A percentile compares a stretch with the other conserved stretches of the same genome.
Conservation (phyloP, 208 protist species). For the Crithidia sp. region DNA sequence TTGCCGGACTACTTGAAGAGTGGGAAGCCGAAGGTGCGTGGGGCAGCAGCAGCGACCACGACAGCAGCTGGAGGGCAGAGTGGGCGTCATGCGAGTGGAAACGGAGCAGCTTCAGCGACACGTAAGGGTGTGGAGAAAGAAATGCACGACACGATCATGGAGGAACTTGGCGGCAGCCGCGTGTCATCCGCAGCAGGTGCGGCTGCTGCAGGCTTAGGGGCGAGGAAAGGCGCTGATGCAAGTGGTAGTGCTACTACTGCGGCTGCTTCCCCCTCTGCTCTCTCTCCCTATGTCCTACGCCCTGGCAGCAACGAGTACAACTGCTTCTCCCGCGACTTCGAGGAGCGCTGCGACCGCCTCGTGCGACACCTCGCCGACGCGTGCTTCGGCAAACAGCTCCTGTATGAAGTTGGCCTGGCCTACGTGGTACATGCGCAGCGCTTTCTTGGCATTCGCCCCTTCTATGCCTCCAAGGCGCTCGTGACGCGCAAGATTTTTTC, state of each 20-base stretch:
- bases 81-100: conserved; percentile 1
- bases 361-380: conserved; percentile 59
- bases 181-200: neutral
- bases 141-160: conserved; percentile 46
- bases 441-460: conserved; percentile 77
- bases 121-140: conserved; percentile 21
- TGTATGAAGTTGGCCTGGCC: conserved; percentile 78
- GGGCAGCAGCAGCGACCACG: neutral
- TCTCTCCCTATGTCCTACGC: conserved; percentile 41
- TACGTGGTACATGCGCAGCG: conserved; percentile 82
- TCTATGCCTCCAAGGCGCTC: conserved; percentile 82
- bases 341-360: conserved; percentile 72
- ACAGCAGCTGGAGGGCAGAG: neutral
- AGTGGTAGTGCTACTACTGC: neutral
- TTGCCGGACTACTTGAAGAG: conserved; percentile 29
- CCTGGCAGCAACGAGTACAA: conserved; percentile 74
- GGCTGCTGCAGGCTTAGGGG: neutral
- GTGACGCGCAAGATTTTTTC: conserved; percentile 67
- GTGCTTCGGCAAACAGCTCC: conserved; percentile 81
- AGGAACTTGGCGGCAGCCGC: conserved; percentile 36
- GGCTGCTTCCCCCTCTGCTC: neutral
- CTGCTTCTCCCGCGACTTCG: conserved; percentile 80
- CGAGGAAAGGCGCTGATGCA: neutral
- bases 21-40: conserved; percentile 7
- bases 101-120: neutral